Evolutionary conservation across 2,329 filamentous ascomycete genomes (phyloP), one percentile per base, ranked within the genome.

Genomic region (Zymoseptoria pseudotritici): DNA sequence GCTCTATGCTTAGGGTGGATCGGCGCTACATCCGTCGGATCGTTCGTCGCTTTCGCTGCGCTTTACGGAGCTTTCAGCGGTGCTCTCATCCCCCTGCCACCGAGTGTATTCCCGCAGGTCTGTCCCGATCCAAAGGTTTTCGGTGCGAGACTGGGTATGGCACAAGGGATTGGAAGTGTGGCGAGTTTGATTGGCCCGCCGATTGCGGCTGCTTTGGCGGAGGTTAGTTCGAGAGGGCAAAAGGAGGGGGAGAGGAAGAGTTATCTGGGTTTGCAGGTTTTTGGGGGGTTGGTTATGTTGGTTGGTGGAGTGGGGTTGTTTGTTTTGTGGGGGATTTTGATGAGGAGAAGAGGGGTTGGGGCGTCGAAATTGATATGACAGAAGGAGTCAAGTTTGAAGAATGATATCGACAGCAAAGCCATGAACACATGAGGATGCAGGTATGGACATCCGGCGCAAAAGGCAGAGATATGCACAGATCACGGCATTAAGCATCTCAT

Each of bases 1-100:
- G 67, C 80, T 9, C 69, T 83, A 42, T 72, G 83, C 21, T 83
- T 80, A 64, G 78, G 77, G 50, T 88, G 86, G 85, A 77, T 79
- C 3, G 79, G 77, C 1, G 82, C 86, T 2, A 61, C 68, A 10
- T 73, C 63, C 8, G 59, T 68, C 3, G 66, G 67, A 20, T 71
- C 73, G 0, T 67, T 81, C 3, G 77, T 77, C 59, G 74, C 68
- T 0, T 79, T 78, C 62, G 72, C 76, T 0, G 72, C 77, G 2
- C 63, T 78, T 2, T 79, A 78, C 56, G 79, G 79, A 0, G 72
- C 78, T 59, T 76, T 78, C 51, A 72, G 72, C 3, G 77, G 75
- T 1, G 77, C 75, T 0, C 73, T 78, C 11, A 78, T 80, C 57
- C 75, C 76, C 0, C 69, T 80, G 7, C 79, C 79, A 52, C 77